Percentiles rank a stretch among this genome's conserved stretches.
Evolutionary conservation across 257 asterid species (phyloP).

Genomic region (Echites panduratus): DNA sequence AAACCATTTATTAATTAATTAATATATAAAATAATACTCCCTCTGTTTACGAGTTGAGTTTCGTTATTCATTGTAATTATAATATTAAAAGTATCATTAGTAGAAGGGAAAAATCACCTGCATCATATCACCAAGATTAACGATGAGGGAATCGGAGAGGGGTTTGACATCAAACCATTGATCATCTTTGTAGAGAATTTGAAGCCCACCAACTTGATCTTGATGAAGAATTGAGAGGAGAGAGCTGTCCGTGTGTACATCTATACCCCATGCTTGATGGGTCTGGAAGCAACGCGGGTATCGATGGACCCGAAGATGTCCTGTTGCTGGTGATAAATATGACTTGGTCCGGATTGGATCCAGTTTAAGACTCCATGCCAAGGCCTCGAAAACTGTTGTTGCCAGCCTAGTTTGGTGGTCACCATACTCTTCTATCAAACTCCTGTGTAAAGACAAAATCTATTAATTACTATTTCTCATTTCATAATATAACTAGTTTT

Average conservation of each 20-base stretch:
- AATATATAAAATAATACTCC: too few relatives aligned
- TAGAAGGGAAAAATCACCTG: slow-evolving; percentile 42
- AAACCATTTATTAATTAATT: too few relatives aligned
- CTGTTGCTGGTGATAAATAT: slow-evolving; percentile 49
- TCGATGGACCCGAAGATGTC: slow-evolving; percentile 67
- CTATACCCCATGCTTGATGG: slow-evolving; percentile 52
- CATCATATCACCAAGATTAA: slow-evolving; percentile 83
- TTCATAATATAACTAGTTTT: too few relatives aligned
- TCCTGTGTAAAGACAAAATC: slow-evolving; percentile 25
- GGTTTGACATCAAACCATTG: slow-evolving; percentile 69
- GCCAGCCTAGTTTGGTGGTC: slow-evolving; percentile 55
- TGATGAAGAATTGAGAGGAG: slow-evolving; percentile 66
- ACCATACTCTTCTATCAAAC: slow-evolving; percentile 59
- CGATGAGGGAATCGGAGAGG: slow-evolving; percentile 44
- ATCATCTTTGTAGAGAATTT: slow-evolving; percentile 36
- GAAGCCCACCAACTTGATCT: slow-evolving; percentile 84
- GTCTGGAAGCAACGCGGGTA: slow-evolving; percentile 53
- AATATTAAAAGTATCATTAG: too few relatives aligned
- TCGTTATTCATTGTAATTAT: too few relatives aligned
- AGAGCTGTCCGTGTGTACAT: slow-evolving; percentile 80
- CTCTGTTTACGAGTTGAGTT: too few relatives aligned
- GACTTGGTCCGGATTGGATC: slow-evolving; percentile 27
- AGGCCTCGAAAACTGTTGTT: slow-evolving; percentile 34
- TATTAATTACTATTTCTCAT: too few relatives aligned
- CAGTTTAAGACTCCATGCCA: slow-evolving; percentile 43